Evolutionary conservation across 2,329 filamentous ascomycete species (phyloP).

Genomic region (Aspergillus ibericus): DNA sequence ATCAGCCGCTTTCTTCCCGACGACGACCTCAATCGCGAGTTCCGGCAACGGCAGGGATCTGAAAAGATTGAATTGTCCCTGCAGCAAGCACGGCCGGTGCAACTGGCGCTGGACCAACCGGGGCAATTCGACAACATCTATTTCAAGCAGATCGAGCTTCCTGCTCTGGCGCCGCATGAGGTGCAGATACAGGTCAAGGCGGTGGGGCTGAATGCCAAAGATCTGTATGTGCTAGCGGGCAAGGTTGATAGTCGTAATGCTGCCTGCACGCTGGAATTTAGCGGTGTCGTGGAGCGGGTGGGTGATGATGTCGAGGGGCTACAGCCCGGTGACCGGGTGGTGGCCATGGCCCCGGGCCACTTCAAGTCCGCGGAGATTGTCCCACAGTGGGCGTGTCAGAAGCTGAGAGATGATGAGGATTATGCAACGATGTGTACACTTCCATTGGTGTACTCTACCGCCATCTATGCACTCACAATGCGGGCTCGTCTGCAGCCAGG

Average conservation of each 20-base stretch:
- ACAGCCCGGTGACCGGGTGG: constrained; percentile 18
- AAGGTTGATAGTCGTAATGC: constrained; percentile 6
- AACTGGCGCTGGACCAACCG: neutral
- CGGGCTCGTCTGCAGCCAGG: neutral
- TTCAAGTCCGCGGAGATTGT: constrained; percentile 1
- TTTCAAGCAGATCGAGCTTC: neutral
- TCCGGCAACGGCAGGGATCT: constrained; percentile 1
- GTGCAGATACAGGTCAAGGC: constrained; percentile 12
- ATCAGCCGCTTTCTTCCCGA: constrained; percentile 15
- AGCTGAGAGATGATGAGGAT: neutral
- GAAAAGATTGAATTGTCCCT: neutral
- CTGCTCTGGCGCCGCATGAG: neutral
- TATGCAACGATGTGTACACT: neutral
- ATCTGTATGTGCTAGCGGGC: constrained; percentile 12
- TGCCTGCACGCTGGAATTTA: neutral
- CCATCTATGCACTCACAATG: neutral
- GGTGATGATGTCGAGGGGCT: constrained; percentile 8
- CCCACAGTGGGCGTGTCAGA: neutral
- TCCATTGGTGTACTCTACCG: neutral
- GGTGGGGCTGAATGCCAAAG: constrained; percentile 18
- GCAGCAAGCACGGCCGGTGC: neutral
- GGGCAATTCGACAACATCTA: neutral
- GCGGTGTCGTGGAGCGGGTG: constrained; percentile 5
- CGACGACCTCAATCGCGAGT: constrained; percentile 10
- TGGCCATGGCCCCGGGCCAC: constrained; percentile 12